A percentile compares a stretch with the other conserved stretches of the same genome.
Conservation (phyloP, 768 basidiomycete species). For the Trametes punicea region DNA sequence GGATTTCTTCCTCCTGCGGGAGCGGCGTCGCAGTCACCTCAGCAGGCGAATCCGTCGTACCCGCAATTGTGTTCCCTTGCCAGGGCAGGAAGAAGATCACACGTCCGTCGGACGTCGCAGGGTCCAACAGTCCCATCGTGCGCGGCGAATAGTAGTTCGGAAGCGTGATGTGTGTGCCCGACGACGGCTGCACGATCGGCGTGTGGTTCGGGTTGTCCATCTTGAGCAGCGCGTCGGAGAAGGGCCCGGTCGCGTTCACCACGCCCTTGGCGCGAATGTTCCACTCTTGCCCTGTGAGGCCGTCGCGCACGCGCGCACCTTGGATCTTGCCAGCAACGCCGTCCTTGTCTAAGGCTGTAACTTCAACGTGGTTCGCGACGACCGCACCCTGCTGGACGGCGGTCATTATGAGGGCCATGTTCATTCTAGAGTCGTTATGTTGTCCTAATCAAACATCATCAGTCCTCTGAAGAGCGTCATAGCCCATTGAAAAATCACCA, state of each 20-base stretch:
- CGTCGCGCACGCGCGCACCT: slow-evolving; percentile 78
- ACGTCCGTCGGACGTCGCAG: slow-evolving; percentile 91
- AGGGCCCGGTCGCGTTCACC: slow-evolving; percentile 97
- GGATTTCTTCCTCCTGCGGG: slow-evolving; percentile 90
- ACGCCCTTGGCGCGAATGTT: slow-evolving; percentile 84
- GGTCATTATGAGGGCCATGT: slow-evolving; percentile 90
- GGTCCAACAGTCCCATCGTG: slow-evolving; percentile 93
- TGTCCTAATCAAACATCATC: slow-evolving; percentile 55
- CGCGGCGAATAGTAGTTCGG: slow-evolving; percentile 96
- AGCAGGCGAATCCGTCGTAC: slow-evolving; percentile 88
- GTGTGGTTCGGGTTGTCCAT: slow-evolving; percentile 76
- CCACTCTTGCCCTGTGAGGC: slow-evolving; percentile 79
- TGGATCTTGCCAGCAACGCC: slow-evolving; percentile 51
- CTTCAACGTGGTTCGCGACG: slow-evolving; percentile 88
- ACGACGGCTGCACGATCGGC: slow-evolving; percentile 89
- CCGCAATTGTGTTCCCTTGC: slow-evolving; percentile 97
- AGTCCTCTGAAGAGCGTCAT: slow-evolving; percentile 27
- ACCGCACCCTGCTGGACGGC: slow-evolving; percentile 90
- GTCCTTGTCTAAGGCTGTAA: slow-evolving; percentile 72
- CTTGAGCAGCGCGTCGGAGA: slow-evolving; percentile 78
- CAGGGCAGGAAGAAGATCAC: slow-evolving; percentile 99
- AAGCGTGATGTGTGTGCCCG: slow-evolving; percentile 94
- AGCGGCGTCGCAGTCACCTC: slow-evolving; percentile 69
- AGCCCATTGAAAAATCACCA: slow-evolving; percentile 49
- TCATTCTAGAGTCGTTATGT: slow-evolving; percentile 99